Evolutionary conservation across 176 grass and related monocot genomes (phyloP).

Genomic region (Pontederia crassipes): DNA sequence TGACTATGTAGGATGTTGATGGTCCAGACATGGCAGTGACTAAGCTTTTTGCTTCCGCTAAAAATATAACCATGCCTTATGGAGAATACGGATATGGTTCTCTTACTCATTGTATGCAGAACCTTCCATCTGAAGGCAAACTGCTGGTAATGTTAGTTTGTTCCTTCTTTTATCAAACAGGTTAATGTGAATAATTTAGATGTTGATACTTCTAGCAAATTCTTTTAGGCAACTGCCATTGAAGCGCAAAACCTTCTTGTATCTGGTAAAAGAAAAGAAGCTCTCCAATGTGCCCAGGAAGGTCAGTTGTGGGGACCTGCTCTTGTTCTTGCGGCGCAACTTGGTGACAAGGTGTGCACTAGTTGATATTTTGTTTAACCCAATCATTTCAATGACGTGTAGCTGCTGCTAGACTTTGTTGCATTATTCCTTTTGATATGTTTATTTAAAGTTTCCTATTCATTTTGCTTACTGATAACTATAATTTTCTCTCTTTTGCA

Average conservation of each 20-base stretch:
- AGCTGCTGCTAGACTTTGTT: neutral
- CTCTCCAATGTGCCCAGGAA: slow-evolving; percentile 78
- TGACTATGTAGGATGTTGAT: slow-evolving; percentile 38
- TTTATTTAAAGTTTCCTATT: neutral
- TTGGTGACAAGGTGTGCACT: slow-evolving; percentile 66
- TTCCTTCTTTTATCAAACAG: neutral
- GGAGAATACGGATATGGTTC: slow-evolving; percentile 49
- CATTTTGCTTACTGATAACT: slow-evolving; percentile 16
- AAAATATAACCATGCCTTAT: slow-evolving; percentile 29
- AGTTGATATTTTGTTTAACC: neutral
- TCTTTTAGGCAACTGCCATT: slow-evolving; percentile 60
- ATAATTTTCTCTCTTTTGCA: slow-evolving; percentile 27
- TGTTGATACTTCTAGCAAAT: neutral
- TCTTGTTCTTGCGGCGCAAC: slow-evolving; percentile 81
- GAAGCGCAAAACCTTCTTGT: slow-evolving; percentile 91
- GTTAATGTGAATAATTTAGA: neutral
- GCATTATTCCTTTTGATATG: neutral
- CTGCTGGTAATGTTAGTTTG: slow-evolving; percentile 50
- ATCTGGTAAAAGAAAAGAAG: slow-evolving; percentile 86
- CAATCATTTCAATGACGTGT: neutral
- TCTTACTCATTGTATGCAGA: slow-evolving; percentile 45
- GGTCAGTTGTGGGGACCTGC: slow-evolving; percentile 96
- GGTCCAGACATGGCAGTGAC: slow-evolving; percentile 89
- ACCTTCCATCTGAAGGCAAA: slow-evolving; percentile 65
- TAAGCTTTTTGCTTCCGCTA: slow-evolving; percentile 79